Percentiles rank a stretch among this genome's conserved stretches.
Evolutionary conservation across 2,329 filamentous ascomycete genomes (phyloP).

Genomic region (Alternaria metachromatica): DNA sequence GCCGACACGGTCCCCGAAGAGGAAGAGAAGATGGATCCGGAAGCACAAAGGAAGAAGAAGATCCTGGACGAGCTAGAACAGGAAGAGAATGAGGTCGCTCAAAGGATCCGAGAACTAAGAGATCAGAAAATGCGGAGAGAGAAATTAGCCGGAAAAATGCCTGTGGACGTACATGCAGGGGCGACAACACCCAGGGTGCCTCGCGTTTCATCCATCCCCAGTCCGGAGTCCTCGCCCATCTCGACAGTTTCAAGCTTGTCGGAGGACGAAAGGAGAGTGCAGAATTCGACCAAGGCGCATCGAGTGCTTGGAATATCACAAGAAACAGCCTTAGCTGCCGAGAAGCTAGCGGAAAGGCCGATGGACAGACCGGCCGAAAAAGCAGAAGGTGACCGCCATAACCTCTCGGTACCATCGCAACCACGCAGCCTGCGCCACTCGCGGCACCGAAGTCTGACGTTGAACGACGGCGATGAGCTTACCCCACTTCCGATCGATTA

Average conservation of each 20-base stretch:
- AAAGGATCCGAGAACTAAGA: conserved; percentile 64
- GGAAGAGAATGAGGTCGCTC: conserved; percentile 63
- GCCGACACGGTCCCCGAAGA: conserved; percentile 36
- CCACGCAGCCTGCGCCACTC: conserved; percentile 31
- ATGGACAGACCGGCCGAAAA: conserved; percentile 4
- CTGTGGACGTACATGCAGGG: conserved; percentile 49
- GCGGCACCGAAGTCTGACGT: conserved; percentile 40
- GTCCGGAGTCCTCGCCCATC: conserved; percentile 39
- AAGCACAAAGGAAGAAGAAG: conserved; percentile 33
- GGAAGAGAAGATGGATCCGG: conserved; percentile 32
- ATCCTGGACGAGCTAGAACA: conserved; percentile 43
- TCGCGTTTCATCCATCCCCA: conserved; percentile 42
- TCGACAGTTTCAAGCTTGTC: conserved; percentile 43
- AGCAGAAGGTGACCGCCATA: conserved; percentile 7
- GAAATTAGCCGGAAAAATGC: conserved; percentile 45
- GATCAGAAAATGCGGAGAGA: conserved; percentile 64
- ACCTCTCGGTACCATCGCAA: conserved; percentile 19
- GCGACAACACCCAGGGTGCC: conserved; percentile 43
- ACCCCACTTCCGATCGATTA: conserved; percentile 50
- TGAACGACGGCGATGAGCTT: conserved; percentile 44
- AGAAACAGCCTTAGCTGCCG: conserved; percentile 21
- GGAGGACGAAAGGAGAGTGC: conserved; percentile 29
- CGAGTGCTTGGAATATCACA: conserved; percentile 49
- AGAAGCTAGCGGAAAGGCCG: conserved; percentile 14
- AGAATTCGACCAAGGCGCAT: conserved; percentile 50